Evolutionary conservation across 768 basidiomycete species (phyloP).

Genomic region (Mycena epipterygia): DNA sequence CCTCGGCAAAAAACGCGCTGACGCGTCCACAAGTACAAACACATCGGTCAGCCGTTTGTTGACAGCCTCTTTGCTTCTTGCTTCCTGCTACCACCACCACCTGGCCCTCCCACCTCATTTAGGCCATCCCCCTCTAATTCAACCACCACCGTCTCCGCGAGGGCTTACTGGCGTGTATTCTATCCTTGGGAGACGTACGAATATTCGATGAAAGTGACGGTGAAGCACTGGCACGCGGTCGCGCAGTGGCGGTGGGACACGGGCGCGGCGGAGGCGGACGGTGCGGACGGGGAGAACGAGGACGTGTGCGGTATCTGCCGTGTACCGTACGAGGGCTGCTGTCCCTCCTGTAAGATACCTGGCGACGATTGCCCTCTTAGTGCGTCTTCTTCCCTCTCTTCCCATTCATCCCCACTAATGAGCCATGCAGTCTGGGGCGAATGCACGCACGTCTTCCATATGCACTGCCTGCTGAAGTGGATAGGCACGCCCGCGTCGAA

Average conservation of each 20-base stretch:
- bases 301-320: conserved; percentile 90
- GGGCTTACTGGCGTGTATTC: too few relatives aligned
- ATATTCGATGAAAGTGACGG: conserved; percentile 88
- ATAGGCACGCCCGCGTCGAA: conserved; percentile 90
- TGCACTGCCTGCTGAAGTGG: conserved; percentile 99
- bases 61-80: too few relatives aligned
- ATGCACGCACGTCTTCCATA: conserved; percentile 97
- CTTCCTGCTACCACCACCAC: too few relatives aligned
- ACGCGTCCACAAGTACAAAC: too few relatives aligned
- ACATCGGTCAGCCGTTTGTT: too few relatives aligned
- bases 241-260: conserved; percentile 92
- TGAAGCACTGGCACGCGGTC: conserved; percentile 91
- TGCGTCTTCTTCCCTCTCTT: conserved; percentile 52
- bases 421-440: conserved; percentile 89
- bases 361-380: conserved; percentile 96
- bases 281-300: conserved; percentile 61
- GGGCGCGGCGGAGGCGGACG: conserved; percentile 47
- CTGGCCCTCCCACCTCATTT: too few relatives aligned
- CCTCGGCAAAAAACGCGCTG: too few relatives aligned
- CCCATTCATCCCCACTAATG: background rate
- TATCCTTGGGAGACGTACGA: too few relatives aligned
- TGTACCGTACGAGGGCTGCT: conserved; percentile 93
- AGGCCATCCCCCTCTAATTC: too few relatives aligned
- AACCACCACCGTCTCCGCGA: too few relatives aligned
- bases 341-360: conserved; percentile 95